A percentile compares a stretch with the other conserved stretches of the same genome.
Conservation (phyloP, 2,329 filamentous ascomycete genomes). For the Chaetomium sp. region DNA sequence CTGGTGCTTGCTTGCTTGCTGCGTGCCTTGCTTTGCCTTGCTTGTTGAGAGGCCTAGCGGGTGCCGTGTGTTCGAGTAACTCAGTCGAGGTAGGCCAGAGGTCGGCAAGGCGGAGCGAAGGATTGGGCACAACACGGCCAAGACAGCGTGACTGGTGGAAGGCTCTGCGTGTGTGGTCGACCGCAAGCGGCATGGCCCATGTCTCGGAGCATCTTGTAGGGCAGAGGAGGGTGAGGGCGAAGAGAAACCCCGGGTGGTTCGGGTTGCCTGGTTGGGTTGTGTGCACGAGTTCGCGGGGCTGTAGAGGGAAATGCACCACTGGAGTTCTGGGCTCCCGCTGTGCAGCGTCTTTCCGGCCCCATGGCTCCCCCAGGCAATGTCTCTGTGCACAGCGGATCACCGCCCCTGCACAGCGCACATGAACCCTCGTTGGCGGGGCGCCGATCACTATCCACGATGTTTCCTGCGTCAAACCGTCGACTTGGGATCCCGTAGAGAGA, state of each 20-base stretch:
- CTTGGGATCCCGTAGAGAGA: not conserved
- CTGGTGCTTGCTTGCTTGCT: not conserved
- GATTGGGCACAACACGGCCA: not conserved
- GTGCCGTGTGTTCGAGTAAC: too few relatives aligned
- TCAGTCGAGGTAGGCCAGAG: too few relatives aligned
- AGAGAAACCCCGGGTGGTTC: not conserved
- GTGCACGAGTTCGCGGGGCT: too few relatives aligned
- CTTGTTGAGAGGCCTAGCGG: not conserved
- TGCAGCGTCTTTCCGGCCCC: not conserved
- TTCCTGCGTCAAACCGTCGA: not conserved
- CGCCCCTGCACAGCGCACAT: constrained; percentile 8
- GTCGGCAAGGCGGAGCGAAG: not conserved
- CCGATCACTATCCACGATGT: constrained; percentile 8
- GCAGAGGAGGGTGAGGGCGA: not conserved
- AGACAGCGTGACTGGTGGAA: constrained; percentile 5
- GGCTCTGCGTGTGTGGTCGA: not conserved
- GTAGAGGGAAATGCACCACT: too few relatives aligned
- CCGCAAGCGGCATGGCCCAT: not conserved
- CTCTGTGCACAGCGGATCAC: not conserved
- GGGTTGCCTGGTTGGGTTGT: too few relatives aligned
- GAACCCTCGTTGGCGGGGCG: constrained; percentile 2
- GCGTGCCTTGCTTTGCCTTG: not conserved
- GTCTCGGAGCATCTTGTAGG: constrained; percentile 12
- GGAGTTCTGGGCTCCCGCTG: not conserved
- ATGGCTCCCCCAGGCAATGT: not conserved